phyloP scores from a whole-genome alignment of 2,329 filamentous ascomycete species.

The Microcera coccophila region DNA sequence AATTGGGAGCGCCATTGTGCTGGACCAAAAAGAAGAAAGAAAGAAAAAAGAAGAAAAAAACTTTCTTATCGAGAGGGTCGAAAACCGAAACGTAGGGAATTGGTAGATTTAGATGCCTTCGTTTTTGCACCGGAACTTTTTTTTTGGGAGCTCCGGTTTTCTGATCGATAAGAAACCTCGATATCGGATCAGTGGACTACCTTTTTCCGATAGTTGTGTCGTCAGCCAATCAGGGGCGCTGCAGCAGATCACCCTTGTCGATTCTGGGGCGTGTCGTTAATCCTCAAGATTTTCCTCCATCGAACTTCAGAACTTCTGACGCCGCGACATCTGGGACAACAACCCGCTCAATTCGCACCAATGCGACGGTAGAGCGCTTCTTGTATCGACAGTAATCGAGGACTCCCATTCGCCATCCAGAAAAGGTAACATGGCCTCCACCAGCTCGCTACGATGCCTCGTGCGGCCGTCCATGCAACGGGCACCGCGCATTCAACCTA shows the following conservation, averaged over 20 bases:
- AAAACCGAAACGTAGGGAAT: too few species aligned
- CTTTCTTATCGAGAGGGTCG: too few species aligned
- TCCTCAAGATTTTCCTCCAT: constrained; percentile 30
- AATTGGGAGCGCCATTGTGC: constrained; percentile 34
- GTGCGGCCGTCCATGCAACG: constrained; percentile 33
- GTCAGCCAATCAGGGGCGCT: constrained; percentile 17
- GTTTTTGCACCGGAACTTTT: too few species aligned
- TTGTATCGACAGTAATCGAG: constrained; percentile 5
- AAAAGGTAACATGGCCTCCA: constrained; percentile 34
- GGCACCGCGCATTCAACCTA: constrained; percentile 32
- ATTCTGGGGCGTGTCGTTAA: constrained; percentile 23
- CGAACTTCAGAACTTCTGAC: constrained; percentile 24
- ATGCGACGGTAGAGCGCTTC: constrained; percentile 22
- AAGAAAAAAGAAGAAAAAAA: too few species aligned
- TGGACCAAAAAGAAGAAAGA: not conserved
- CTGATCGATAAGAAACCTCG: constrained; percentile 22
- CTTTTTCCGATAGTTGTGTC: constrained; percentile 19
- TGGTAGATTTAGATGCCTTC: too few species aligned
- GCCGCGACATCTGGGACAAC: constrained; percentile 20
- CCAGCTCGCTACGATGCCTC: constrained; percentile 42
- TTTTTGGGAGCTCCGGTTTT: constrained; percentile 22
- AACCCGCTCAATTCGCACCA: constrained; percentile 29
- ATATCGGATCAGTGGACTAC: constrained; percentile 24
- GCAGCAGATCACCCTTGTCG: constrained; percentile 5
- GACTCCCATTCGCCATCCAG: not conserved